Evolutionary conservation across 1,284 basidiomycete species (phyloP), one percentile per base, ranked within the genome.

Genomic region (Wolfiporia cocos): DNA sequence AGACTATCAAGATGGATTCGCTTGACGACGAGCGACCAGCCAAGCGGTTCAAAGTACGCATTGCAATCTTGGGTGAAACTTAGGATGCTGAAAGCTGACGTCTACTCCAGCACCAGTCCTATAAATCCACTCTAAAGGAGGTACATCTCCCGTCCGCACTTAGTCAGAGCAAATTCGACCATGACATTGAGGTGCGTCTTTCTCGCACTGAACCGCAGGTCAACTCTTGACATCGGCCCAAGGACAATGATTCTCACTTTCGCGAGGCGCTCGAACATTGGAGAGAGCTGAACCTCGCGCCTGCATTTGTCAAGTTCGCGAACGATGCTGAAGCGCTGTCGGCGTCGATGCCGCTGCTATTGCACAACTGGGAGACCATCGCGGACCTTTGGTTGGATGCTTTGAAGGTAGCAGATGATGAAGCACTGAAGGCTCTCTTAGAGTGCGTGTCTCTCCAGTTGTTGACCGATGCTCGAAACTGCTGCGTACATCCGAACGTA

Each of bases 281-380:
- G 83, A 69, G 74, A 48, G 82, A 89, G 50, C 75, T 93, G 40
- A 92, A 89, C 59, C 76, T 94, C 21, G 75, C 87, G 0, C 76
- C 83, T 0, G 71, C 79, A 0, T 94, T 92, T 62, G 67, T 90
- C 44, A 64, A 71, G 17, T 88, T 92, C 49, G 77, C 83, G 2
- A 69, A 74, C 43, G 68, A 73, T 39, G 73, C 74, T 0, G 70
- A 76, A 29, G 66, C 74, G 0, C 67, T 92, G 20, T 81, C 86
- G 1, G 73, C 77, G 2, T 91, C 86, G 1, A 78, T 94, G 68
- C 82, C 91, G 0, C 68, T 92, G 35, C 76, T 92, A 2, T 66
- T 95, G 9, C 85, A 88, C 54, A 86, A 93, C 57, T 86, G 86
- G 73, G 67, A 69, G 41, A 71, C 82, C 12, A 71, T 93, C 4